Evolutionary conservation across 2,329 filamentous ascomycete species (phyloP), one percentile per base, ranked within the genome.

Genomic region (Aspergillus candidus): DNA sequence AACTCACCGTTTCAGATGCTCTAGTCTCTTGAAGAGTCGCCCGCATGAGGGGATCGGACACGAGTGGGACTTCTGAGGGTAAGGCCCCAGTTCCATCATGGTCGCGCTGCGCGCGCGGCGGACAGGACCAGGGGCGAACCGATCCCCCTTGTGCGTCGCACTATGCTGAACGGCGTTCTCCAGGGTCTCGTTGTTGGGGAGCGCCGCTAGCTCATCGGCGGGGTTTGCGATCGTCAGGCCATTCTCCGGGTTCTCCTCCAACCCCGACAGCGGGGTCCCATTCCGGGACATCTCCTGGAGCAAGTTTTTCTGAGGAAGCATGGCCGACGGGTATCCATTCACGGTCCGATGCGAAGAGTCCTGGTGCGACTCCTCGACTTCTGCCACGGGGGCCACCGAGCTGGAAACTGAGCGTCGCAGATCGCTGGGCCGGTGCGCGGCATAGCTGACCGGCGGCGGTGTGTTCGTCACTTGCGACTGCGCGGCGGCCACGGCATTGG

Each of bases 1-100:
- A 55, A 56, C 86, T 82, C 88, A 94, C 88, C 91, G 84, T 80
- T 98, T 98, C 63, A 98, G 82, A 74, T 98, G 93, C 75, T 98
- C 93, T 75, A 98, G 81, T 70, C 93, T 84, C 83, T 98, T 98
- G 80, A 98, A 98, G 50, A 96, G 80, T 61, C 93, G 85, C 43
- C 93, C 93, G 67, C 93, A 98, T 43, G 91, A 94, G 22, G 93
- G 93, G 61, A 98, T 98, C n/a, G 93, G 93, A 74, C 93, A 98
- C 2, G 91, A 97, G 71, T 98, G 93, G 33, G 90, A 95, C 71
- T 98, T 98, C 65, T 94, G 88, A 40, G 93, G 89, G 66, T 97
- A 97, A 11, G 94, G 93, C 29, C 88, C 89, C 51, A 96, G 80
- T 68, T 98, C 93, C 85, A 94, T 94, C 69, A 94, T 86, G 4